These are phyloP conservation scores for Syzygium jambos DNA, from an alignment of 345 rosid species.

Conservation along the genomic window DNA sequence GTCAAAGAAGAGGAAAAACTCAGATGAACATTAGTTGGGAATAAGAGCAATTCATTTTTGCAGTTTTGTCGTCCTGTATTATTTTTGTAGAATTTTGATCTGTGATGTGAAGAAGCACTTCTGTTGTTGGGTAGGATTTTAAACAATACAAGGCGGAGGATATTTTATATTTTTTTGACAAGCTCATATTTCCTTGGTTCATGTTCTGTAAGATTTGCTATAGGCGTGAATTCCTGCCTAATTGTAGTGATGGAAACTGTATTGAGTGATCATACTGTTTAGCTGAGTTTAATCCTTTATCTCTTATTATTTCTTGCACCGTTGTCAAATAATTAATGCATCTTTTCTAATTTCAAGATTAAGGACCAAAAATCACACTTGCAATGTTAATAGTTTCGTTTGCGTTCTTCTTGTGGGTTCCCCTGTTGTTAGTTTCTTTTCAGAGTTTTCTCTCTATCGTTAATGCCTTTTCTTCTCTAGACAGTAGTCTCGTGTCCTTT, in stretches of 20 bases:
- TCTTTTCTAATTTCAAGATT: neutral
- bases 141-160: neutral
- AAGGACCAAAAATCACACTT: neutral
- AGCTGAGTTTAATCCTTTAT: neutral
- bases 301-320: neutral
- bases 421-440: neutral
- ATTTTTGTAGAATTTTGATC: neutral
- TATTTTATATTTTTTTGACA: neutral
- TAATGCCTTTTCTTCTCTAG: neutral
- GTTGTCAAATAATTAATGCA: neutral
- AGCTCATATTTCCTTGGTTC: neutral
- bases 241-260: neutral
- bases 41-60: neutral
- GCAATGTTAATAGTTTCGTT: neutral
- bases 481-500: neutral
- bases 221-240: neutral
- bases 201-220: neutral
- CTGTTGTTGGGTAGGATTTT: neutral
- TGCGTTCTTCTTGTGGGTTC: neutral
- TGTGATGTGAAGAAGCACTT: neutral
- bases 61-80: neutral
- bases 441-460: neutral
- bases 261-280: neutral
- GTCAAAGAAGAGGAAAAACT: neutral
- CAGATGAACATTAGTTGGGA: neutral